phyloP scores from a whole-genome alignment of 257 asterid species.

The Henckelia pumila region DNA sequence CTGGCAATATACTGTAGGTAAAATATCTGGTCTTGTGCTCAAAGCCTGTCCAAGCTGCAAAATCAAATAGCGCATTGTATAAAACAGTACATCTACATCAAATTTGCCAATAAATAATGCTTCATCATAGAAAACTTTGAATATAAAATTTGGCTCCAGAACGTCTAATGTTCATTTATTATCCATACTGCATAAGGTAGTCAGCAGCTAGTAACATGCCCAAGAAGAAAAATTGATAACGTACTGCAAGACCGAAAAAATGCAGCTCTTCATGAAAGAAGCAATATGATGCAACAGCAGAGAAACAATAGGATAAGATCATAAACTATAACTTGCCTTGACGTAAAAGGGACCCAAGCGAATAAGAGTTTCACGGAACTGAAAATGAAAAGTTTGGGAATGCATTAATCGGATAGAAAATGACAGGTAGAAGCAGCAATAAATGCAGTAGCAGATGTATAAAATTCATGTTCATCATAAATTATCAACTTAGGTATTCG shows the following conservation, averaged over 20 bases:
- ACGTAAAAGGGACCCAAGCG: conserved; percentile 91
- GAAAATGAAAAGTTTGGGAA: conserved; percentile 40
- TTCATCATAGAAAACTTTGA: conserved; percentile 9
- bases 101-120: conserved; percentile 15
- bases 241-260: not conserved
- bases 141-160: conserved; percentile 10
- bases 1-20: conserved; percentile 84
- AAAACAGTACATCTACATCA: conserved; percentile 21
- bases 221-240: not conserved
- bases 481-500: not conserved
- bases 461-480: too few relatives aligned
- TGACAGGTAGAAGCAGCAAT: conserved; percentile 13
- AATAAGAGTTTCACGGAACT: conserved; percentile 93
- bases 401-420: conserved; percentile 20
- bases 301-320: conserved; percentile 13
- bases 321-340: conserved; percentile 64
- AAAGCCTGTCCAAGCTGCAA: conserved; percentile 96
- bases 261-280: not conserved
- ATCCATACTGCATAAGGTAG: conserved; percentile 2
- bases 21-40: conserved; percentile 95
- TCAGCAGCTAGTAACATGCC: not conserved
- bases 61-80: conserved; percentile 24
- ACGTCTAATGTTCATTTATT: conserved; percentile 7
- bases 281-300: conserved; percentile 6
- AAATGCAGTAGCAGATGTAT: not conserved